phyloP scores from a whole-genome alignment of 805 yeast species.

The Kluyveromyces aestuarii region DNA sequence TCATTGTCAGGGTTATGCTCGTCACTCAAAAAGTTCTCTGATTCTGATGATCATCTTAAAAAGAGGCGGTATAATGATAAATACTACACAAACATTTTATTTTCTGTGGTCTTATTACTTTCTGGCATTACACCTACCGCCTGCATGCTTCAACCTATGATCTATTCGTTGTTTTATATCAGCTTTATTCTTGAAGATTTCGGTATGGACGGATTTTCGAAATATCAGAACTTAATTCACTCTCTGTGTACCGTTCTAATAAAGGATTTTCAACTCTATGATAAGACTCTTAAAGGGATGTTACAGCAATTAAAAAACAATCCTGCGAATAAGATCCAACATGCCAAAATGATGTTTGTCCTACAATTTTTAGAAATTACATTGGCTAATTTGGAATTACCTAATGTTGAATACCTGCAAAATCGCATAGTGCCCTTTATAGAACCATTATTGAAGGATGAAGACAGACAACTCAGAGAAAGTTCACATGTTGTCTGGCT shows the following conservation, averaged over 20 bases:
- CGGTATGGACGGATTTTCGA: slow-evolving; percentile 20
- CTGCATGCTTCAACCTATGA: slow-evolving; percentile 9
- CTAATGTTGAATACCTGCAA: slow-evolving; percentile 5
- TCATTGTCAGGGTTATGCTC: slow-evolving; percentile 8
- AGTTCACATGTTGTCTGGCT: slow-evolving; percentile 17
- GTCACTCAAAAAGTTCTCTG: slow-evolving; percentile 8
- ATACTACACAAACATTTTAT: slow-evolving; percentile 13
- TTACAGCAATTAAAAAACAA: slow-evolving; percentile 7
- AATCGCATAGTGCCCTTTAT: slow-evolving; percentile 9
- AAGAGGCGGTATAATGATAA: slow-evolving; percentile 9
- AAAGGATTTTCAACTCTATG: neutral
- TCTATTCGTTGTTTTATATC: slow-evolving; percentile 12
- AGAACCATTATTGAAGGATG: slow-evolving; percentile 5
- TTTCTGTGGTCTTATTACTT: slow-evolving; percentile 13
- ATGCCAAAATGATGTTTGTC: slow-evolving; percentile 16
- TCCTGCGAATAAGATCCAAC: slow-evolving; percentile 12
- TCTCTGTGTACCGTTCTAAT: slow-evolving; percentile 11
- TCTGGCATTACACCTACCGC: slow-evolving; percentile 2
- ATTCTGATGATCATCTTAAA: slow-evolving; percentile 9
- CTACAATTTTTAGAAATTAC: slow-evolving; percentile 18
- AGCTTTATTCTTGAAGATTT: slow-evolving; percentile 19
- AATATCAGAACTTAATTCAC: slow-evolving; percentile 18
- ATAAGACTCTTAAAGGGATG: slow-evolving; percentile 9
- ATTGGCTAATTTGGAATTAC: slow-evolving; percentile 1
- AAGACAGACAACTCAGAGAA: slow-evolving; percentile 14